Conservation (phyloP, 345 rosid species). For the Theobroma cacao region DNA sequence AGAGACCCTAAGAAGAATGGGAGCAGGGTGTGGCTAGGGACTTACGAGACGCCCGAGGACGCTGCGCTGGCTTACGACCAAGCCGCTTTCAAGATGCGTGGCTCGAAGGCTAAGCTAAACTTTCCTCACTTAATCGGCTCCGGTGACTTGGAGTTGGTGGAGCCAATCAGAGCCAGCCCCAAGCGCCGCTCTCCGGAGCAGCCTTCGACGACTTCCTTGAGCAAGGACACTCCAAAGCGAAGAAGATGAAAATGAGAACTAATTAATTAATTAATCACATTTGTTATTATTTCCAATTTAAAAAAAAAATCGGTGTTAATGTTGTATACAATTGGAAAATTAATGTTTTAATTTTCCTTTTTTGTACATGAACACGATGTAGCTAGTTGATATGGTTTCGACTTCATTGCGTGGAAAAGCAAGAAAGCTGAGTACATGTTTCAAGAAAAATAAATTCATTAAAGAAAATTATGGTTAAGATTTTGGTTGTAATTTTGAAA, state of each 20-base stretch:
- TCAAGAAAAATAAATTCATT: too few species aligned
- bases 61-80: conserved; percentile 59
- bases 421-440: neutral
- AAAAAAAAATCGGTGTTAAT: too few species aligned
- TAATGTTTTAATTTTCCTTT: neutral
- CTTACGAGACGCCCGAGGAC: conserved; percentile 51
- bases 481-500: too few species aligned
- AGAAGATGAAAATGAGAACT: neutral
- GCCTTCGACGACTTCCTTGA: neutral
- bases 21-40: conserved; percentile 64
- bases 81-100: conserved; percentile 52
- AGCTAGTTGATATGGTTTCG: too few species aligned
- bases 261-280: too few species aligned
- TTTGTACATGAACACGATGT: neutral
- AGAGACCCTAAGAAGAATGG: conserved; percentile 63
- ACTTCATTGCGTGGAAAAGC: too few species aligned
- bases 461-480: too few species aligned
- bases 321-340: neutral
- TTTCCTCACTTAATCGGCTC: conserved; percentile 53
- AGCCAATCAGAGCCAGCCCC: conserved; percentile 43
- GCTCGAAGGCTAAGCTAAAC: conserved; percentile 55
- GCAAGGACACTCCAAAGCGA: neutral
- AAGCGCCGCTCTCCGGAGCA: conserved; percentile 30
- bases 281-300: neutral
- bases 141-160: conserved; percentile 25